A percentile compares a stretch with the other conserved stretches of the same genome.
phyloP scores from a whole-genome alignment of 108 stramenopile genomes.

The Aureococcus anophagefferens region DNA sequence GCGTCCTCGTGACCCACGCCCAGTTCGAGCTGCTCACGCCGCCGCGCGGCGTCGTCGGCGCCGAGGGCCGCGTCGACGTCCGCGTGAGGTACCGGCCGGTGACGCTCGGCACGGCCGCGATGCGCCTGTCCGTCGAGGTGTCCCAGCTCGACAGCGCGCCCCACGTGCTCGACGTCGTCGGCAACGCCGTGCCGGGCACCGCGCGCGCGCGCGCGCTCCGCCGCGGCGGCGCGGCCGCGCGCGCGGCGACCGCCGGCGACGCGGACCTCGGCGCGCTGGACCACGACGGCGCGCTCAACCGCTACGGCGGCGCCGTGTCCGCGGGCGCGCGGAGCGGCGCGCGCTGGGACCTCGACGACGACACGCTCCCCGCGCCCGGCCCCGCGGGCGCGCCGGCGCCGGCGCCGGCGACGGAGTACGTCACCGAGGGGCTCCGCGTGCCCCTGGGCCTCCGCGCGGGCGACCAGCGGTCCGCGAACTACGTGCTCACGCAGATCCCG shows the following conservation, averaged over 20 bases:
- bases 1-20: conserved; percentile 18
- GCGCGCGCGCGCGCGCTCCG: background rate
- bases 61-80: conserved; percentile 20
- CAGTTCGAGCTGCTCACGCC: conserved; percentile 21
- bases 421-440: conserved; percentile 37
- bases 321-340: too few species aligned
- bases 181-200: background rate
- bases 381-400: background rate
- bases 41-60: conserved; percentile 16
- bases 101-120: conserved; percentile 8
- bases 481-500: conserved; percentile 38
- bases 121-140: conserved; percentile 15
- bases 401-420: conserved; percentile 11
- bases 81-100: conserved; percentile 20
- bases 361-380: background rate
- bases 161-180: background rate
- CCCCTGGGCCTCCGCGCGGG: conserved; percentile 18
- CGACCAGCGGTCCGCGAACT: conserved; percentile 27
- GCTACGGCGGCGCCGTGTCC: too few species aligned
- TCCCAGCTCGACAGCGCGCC: background rate
- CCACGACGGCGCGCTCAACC: conserved; percentile 5
- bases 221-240: too few species aligned
- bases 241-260: too few species aligned
- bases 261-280: conserved; percentile 10
- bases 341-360: background rate